Evolutionary conservation across 257 asterid genomes (phyloP).

Genomic region (Hygrophila difformis): DNA sequence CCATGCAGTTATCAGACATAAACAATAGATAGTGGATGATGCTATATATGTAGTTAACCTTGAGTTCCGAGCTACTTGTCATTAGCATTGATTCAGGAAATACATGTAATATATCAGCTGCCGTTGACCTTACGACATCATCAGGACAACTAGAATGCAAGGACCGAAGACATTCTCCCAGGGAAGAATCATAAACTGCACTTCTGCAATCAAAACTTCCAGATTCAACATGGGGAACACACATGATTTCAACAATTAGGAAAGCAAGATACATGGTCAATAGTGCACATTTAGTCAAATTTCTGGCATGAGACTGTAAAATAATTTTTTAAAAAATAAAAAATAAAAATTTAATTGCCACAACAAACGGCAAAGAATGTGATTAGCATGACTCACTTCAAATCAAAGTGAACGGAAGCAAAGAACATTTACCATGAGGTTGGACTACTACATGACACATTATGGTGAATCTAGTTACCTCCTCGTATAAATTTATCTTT

Average conservation of each 20-base stretch:
- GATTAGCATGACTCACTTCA: conserved; percentile 1
- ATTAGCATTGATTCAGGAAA: conserved; percentile 60
- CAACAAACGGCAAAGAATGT: conserved; percentile 5
- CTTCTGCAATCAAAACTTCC: conserved; percentile 35
- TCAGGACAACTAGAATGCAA: conserved; percentile 68
- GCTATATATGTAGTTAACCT: conserved; percentile 35
- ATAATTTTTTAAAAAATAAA: neutral
- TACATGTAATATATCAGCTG: conserved; percentile 45
- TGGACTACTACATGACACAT: conserved; percentile 2
- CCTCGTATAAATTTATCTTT: neutral
- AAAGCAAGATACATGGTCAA: conserved; percentile 11
- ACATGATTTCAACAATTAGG: conserved; percentile 11
- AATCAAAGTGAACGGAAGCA: too few relatives aligned
- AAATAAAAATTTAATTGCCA: too few relatives aligned
- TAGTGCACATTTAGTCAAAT: neutral
- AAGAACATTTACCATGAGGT: neutral
- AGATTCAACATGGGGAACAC: conserved; percentile 14
- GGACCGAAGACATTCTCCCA: conserved; percentile 74
- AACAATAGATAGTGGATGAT: conserved; percentile 11
- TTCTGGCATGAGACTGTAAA: neutral
- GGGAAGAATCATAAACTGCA: conserved; percentile 62
- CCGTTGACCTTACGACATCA: conserved; percentile 68
- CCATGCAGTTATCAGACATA: conserved; percentile 4
- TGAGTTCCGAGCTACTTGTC: conserved; percentile 74
- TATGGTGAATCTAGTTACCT: conserved; percentile 1